These are phyloP conservation scores for Arthroderma uncinatum DNA, from an alignment of 2,329 filamentous ascomycete species.

Conservation along the genomic window DNA sequence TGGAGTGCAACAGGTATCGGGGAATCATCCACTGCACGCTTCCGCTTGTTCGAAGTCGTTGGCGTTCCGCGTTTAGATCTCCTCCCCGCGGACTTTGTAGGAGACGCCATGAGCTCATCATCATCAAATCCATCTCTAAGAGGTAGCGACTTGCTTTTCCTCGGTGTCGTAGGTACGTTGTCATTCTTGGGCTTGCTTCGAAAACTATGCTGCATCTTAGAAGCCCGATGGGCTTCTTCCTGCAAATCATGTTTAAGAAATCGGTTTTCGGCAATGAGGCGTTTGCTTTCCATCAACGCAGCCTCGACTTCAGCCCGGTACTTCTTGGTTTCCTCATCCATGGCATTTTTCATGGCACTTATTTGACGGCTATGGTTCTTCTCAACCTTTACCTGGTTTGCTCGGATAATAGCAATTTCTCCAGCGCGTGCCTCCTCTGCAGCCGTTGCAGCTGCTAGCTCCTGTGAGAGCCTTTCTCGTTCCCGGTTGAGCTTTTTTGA, in stretches of 20 bases:
- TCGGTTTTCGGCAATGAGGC: conserved; percentile 46
- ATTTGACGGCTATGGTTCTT: conserved; percentile 46
- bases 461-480: conserved; percentile 29
- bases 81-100: conserved; percentile 38
- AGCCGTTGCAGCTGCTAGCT: conserved; percentile 30
- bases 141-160: conserved; percentile 37
- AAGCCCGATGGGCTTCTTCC: conserved; percentile 43
- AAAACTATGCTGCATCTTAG: conserved; percentile 27
- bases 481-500: conserved; percentile 28
- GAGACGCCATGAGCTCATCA: conserved; percentile 47
- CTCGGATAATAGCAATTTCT: conserved; percentile 51
- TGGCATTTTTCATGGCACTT: conserved; percentile 41
- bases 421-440: conserved; percentile 43
- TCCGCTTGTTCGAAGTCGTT: conserved; percentile 47
- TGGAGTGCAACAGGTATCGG: conserved; percentile 39
- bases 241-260: conserved; percentile 51
- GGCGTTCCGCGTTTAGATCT: conserved; percentile 45
- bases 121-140: conserved; percentile 55
- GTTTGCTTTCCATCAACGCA: conserved; percentile 44
- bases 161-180: conserved; percentile 40
- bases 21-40: conserved; percentile 44
- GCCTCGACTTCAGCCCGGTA: conserved; percentile 46
- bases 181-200: conserved; percentile 27
- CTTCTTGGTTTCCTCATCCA: conserved; percentile 43
- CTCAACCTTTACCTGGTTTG: conserved; percentile 43